Evolutionary conservation across 2,329 filamentous ascomycete genomes (phyloP), one percentile per base, ranked within the genome.

Genomic region (Nigrograna mackinnonii): DNA sequence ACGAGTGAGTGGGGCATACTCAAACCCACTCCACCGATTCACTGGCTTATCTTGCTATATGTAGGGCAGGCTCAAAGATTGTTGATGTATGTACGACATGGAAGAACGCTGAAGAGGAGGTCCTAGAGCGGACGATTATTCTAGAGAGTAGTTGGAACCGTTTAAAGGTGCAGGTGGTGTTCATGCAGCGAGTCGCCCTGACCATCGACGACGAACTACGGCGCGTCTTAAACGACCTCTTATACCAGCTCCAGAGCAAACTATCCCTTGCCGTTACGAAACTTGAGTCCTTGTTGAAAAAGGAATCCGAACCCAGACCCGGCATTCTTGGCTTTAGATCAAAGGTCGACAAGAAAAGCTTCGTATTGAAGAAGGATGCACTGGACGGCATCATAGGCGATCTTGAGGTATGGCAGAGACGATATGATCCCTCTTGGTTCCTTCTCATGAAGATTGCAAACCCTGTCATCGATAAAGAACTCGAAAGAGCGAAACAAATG

Each of bases 341-440:
- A 5, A 20, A 32, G 13, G 17, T 31, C 22, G 32, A 39, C 6
- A 30, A 17, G 13, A 19, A 5, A 6, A 39, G 32, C n/a, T 39
- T 31, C 18, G 37, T 17, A 31, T 31, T 31, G 5, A n/a, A 20
- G 5, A 39, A 39, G 32, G 26, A 39, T 20, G 16, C 9, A 22
- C 30, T 39, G 4, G 37, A 39, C 18, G n/a, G 32, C 9, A 17
- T 26, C n/a, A 32, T 39, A 5, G 16, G 20, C 5, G 22, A 39
- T 5, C 37, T 39, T 4, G 24, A 47, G 13, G 32, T 14, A 11
- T 54, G 47, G 46, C 49, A 54, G 36, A 24, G 28, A 12, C 21
- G 33, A 3, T 49, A 45, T 17, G 39, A 55, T 38, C 50, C 48
- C 12, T 40, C 40, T 1, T 55, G 50, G 52, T 53, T 33, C 22